A percentile compares a stretch with the other conserved stretches of the same genome.
These are phyloP conservation scores for Urostyla sp. DNA, from an alignment of 73 alveolate species.

Conservation along the genomic window DNA sequence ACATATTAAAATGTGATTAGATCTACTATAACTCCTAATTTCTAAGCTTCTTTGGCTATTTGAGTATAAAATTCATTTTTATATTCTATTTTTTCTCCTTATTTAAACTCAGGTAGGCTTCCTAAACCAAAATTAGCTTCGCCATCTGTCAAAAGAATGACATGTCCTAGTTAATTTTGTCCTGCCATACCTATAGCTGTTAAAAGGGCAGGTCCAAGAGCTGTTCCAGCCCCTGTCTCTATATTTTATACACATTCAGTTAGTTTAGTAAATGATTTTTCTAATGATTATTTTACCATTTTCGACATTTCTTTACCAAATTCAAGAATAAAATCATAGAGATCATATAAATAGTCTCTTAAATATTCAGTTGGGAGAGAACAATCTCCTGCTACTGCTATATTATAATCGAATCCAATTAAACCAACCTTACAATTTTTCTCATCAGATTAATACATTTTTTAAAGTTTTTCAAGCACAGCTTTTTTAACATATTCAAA, in stretches of 20 bases:
- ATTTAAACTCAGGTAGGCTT: conserved; percentile 32
- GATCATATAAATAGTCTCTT: neutral
- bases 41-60: conserved; percentile 76
- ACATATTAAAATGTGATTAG: conserved; percentile 85
- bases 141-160: conserved; percentile 91
- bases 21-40: conserved; percentile 78
- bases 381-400: conserved; percentile 4
- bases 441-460: conserved; percentile 25
- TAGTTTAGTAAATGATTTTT: neutral
- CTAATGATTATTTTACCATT: neutral
- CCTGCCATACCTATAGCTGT: conserved; percentile 74
- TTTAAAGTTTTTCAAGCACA: conserved; percentile 76
- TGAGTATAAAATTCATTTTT: conserved; percentile 75
- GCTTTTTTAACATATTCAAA: conserved; percentile 92
- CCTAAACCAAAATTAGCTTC: conserved; percentile 90
- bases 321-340: neutral
- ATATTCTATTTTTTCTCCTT: conserved; percentile 24
- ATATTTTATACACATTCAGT: too few relatives aligned
- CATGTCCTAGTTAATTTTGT: conserved; percentile 78
- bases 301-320: neutral
- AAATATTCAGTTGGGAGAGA: neutral
- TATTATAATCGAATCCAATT: conserved; percentile 5
- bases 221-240: conserved; percentile 70
- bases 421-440: conserved; percentile 48
- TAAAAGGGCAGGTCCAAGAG: conserved; percentile 87